Evolutionary conservation across 2,329 filamentous ascomycete genomes (phyloP).

Genomic region (Teratosphaeriaceae sp.): DNA sequence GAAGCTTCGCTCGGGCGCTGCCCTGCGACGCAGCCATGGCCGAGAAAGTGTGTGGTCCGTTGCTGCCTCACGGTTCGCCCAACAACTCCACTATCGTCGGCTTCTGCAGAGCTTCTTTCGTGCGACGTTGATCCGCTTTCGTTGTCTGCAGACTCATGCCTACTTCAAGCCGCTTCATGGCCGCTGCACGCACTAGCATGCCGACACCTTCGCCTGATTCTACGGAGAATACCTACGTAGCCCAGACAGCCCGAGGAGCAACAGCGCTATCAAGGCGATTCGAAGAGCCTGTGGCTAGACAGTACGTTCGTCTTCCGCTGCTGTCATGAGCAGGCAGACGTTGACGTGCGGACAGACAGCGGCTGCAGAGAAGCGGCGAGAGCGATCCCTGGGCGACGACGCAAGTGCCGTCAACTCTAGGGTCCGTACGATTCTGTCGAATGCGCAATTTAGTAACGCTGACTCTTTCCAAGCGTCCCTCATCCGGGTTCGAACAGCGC

Average conservation of each 20-base stretch:
- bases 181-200: slow-evolving; percentile 5
- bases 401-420: slow-evolving; percentile 19
- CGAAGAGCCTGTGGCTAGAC: slow-evolving; percentile 15
- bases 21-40: background rate
- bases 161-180: background rate
- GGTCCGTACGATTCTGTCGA: too few relatives aligned
- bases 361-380: slow-evolving; percentile 19
- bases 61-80: slow-evolving; percentile 3
- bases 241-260: slow-evolving; percentile 11
- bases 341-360: slow-evolving; percentile 20
- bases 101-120: background rate
- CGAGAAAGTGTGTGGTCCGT: background rate
- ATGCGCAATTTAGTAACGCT: slow-evolving; percentile 13
- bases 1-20: background rate
- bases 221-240: slow-evolving; percentile 22
- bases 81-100: background rate
- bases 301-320: slow-evolving; percentile 13
- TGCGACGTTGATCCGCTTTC: slow-evolving; percentile 7
- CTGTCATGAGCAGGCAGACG: background rate
- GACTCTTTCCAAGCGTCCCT: slow-evolving; percentile 20
- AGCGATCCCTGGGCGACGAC: slow-evolving; percentile 23
- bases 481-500: slow-evolving; percentile 18
- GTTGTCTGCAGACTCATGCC: slow-evolving; percentile 5
- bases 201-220: slow-evolving; percentile 11
- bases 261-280: slow-evolving; percentile 11